Base-by-base conservation (phyloP, 768 basidiomycete genomes). In the Russula sp. region DNA sequence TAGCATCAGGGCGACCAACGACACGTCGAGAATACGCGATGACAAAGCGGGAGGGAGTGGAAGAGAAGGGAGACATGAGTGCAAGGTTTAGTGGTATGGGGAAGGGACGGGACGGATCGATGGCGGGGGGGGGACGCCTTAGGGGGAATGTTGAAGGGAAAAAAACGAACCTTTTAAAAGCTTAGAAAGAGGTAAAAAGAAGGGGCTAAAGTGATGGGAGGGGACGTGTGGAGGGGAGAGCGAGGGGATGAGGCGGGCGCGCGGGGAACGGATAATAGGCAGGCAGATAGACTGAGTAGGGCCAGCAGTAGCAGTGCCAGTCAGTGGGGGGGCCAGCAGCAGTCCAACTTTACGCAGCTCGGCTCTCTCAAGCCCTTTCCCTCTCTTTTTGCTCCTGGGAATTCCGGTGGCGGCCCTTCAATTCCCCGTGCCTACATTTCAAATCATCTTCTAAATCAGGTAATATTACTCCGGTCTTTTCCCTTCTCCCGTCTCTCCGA, bases 21-120 rank as follows among this genome's bases (percentile, higher is more conserved):
- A 76, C 76, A 81, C 78, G 77, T 75, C 73, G 65, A 71, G 69
- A 65, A 59, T 68, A 68, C 67, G 72, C 65, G 67, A 75, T 68
- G 63, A 35, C 48, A 59, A 64, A 47, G 58, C 31, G 61, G 37
- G 57, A 56, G 61, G 55, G 27, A 10, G 35, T 49, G 54, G 47
- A 47, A 39, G 48, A 55, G 58, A 60, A 3, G 54, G 39, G 13
- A 55, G 11, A 22, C 48, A 64, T 59, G 47, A 42, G 57, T 55
- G 62, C 6, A 32, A 20, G 40, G 40, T 27, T 22, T 13, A 53
- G 31, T 42, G 31, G 49, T 27, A 22, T 5, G 42, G 49, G 50
- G 44, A 47, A 31, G 50, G 55, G 35, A 57, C 32, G 48, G 27
- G 20, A 20, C 58, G 34, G 37, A 61, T 67, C 59, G 64, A 66